Evolutionary conservation across 73 alveolate species (phyloP), one percentile per base, ranked within the genome.

Genomic region (Halteria grandinella): DNA sequence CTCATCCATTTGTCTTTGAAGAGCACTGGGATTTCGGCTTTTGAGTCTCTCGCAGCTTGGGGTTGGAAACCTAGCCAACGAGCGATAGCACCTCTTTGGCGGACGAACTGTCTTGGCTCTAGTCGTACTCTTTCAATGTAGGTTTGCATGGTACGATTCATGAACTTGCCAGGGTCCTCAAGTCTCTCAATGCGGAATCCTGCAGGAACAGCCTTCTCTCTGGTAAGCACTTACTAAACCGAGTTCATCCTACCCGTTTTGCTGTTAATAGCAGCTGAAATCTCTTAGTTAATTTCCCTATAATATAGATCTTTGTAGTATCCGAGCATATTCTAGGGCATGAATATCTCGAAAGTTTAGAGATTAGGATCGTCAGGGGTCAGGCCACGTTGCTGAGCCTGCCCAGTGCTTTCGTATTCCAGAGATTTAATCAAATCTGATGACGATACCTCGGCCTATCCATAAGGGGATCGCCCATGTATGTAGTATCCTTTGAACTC

Each of bases 381-480:
- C 17, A 95, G 52, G 1, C 98, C 98, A 74, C 98, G 89, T 25
- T 84, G 73, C 51, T 73, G 64, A 12, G 91, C 97, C 40, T 76
- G 79, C 12, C 96, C 96, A 62, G 62, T 63, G 25, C 87, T 80
- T 89, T 95, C 99, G 75, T 84, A 85, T 60, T 94, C 97, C 10
- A 96, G 70, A 48, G 95, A 90, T 53, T 66, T 78, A 41, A 78
- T 77, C 25, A 96, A 80, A 45, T 81, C 91, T 12, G 57, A 88
- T 53, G 91, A 59, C 15, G 94, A 73, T 43, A 90, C 94, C 58
- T 96, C 99, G 5, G 99, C 92, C 24, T 86, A 75, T 34, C 97
- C 97, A 15, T 74, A 66, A 1, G 99, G 99, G 25, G 97, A 58
- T 63, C 91, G 92, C 3, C 99, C 99, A 89, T 96, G 99, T 36